Conservation (phyloP, 345 rosid species). For the Hypericum perforatum region DNA sequence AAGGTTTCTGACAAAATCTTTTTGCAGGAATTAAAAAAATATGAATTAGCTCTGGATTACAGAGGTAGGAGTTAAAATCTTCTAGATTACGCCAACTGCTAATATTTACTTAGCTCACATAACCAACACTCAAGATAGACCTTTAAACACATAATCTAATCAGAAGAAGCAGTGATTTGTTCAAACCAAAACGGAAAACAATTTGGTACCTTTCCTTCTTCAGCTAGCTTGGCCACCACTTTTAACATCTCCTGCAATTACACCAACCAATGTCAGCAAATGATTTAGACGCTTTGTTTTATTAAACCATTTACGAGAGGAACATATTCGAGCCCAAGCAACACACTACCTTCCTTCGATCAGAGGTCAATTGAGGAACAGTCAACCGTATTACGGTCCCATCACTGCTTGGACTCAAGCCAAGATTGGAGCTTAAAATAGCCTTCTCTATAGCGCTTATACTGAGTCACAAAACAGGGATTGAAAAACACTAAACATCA, state of each 20-base stretch:
- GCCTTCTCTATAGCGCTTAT: slow-evolving; percentile 92
- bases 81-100: no score
- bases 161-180: neutral
- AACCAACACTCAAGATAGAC: neutral
- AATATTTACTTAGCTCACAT: no score
- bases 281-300: neutral
- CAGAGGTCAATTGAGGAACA: slow-evolving; percentile 77
- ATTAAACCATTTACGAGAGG: neutral
- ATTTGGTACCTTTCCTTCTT: slow-evolving; percentile 76
- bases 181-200: slow-evolving; percentile 10
- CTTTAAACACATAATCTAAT: neutral
- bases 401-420: slow-evolving; percentile 83
- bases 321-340: neutral
- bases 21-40: no score
- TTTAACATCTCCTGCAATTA: slow-evolving; percentile 64
- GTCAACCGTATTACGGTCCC: slow-evolving; percentile 84
- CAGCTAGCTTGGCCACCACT: slow-evolving; percentile 83
- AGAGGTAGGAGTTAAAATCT: no score
- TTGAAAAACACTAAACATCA: no score
- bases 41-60: no score
- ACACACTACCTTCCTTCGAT: slow-evolving; percentile 72
- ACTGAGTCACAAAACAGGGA: slow-evolving; percentile 29
- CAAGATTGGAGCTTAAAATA: slow-evolving; percentile 75
- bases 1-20: no score
- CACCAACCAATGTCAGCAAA: neutral